phyloP scores from a whole-genome alignment of 2,329 filamentous ascomycete genomes.

The Ceratocystis papillata region DNA sequence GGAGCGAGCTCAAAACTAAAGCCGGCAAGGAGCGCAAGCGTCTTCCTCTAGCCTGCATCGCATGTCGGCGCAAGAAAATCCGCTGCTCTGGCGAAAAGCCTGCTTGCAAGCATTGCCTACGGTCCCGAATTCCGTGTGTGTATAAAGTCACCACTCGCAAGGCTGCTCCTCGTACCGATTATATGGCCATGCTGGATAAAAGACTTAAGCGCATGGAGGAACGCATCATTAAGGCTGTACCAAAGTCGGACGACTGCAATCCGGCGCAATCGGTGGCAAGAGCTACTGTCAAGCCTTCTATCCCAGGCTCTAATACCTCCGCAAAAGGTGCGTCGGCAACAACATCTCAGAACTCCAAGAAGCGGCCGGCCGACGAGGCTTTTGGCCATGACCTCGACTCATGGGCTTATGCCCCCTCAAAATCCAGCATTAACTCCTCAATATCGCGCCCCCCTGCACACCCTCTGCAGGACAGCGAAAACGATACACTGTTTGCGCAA shows the following conservation, averaged over 20 bases:
- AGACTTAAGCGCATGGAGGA: conserved; percentile 95
- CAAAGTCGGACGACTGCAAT: conserved; percentile 62
- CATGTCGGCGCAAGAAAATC: conserved; percentile 94
- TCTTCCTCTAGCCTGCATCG: conserved; percentile 85
- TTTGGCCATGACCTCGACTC: conserved; percentile 71
- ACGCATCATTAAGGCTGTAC: conserved; percentile 88
- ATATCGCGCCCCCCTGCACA: neutral
- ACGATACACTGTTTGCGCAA: conserved; percentile 67
- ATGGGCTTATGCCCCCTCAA: conserved; percentile 57
- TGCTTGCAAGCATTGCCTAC: conserved; percentile 88
- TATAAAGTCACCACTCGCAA: conserved; percentile 96
- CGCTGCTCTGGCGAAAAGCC: conserved; percentile 96
- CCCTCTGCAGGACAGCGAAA: conserved; percentile 50
- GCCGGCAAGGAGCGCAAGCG: conserved; percentile 94
- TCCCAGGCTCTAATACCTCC: conserved; percentile 38
- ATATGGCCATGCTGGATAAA: conserved; percentile 98
- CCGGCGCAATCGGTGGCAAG: conserved; percentile 48
- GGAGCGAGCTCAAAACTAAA: conserved; percentile 79
- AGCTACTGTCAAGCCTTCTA: conserved; percentile 72
- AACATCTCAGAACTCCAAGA: conserved; percentile 54
- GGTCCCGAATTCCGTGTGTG: conserved; percentile 87
- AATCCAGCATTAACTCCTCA: conserved; percentile 36
- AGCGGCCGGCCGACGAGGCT: conserved; percentile 75
- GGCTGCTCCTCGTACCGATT: conserved; percentile 86
- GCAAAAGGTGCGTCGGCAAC: conserved; percentile 23